Evolutionary conservation across 1,139 yeast species (phyloP), one percentile per base, ranked within the genome.

Genomic region (Debaryomyces singareniensis): DNA sequence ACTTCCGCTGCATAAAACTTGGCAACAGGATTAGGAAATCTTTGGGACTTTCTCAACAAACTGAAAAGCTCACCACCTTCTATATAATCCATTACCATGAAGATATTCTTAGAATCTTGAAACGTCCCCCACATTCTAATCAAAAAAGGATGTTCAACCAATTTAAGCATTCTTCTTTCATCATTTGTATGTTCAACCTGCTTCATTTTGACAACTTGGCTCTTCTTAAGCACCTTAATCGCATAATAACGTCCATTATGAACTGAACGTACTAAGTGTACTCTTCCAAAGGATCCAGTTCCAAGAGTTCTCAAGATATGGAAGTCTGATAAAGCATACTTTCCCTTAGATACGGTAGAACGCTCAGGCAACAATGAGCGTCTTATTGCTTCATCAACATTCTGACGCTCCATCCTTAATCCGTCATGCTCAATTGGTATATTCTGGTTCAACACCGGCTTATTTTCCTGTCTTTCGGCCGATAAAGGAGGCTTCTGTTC

Each of bases 101-200:
- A 74, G 33, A 74, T 58, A 37, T 71, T 70, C 38, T 63, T 66
- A 30, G 71, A 56, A 46, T 74, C 80, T 49, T 74, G 79, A 45
- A 68, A 74, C 2, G 80, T 74, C 6, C 80, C 80, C 80, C 80
- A 74, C 78, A 74, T 72, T 42, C 79, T 53, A 32, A 72, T 73
- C 36, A 74, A 62, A 38, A 73, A 74, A 5, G 80, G 79, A 44
- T 74, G 79, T 37, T 71, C 74, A 11, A 73, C 73, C 36, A 72
- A 54, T 36, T 73, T 69, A 36, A 74, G 51, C 62, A 74, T 73
- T 42, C 76, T 55, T 31, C 80, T 56, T 49, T 74, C 80, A 47
- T 74, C 80, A 44, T 74, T 74, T 20, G 80, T 74, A 54, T 74
- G 80, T 47, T 74, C 80, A 24, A 74, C 76, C 49, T 74, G 80